Percentiles rank a stretch among this genome's conserved stretches.
phyloP scores from a whole-genome alignment of 2,329 filamentous ascomycete genomes.

The Fusarium subtropicale region DNA sequence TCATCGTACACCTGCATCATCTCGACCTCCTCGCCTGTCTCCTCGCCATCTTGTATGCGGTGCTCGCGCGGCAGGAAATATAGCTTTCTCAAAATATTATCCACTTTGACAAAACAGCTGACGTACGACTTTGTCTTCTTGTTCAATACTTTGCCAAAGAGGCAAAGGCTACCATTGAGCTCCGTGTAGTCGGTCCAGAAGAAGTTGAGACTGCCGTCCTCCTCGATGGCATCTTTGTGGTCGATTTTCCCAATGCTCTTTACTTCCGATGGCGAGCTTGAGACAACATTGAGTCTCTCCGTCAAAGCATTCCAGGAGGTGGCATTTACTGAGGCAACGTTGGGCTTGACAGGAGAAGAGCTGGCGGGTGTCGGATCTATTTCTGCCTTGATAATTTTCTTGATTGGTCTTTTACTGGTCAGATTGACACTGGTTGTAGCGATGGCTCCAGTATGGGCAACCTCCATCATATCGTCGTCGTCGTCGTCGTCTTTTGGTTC shows the following conservation, averaged over 20 bases:
- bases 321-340: constrained; percentile 75
- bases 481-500: constrained; percentile 75
- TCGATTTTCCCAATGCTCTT: constrained; percentile 82
- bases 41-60: constrained; percentile 66
- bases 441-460: constrained; percentile 79
- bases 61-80: constrained; percentile 88
- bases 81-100: constrained; percentile 92
- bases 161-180: constrained; percentile 87
- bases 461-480: constrained; percentile 87
- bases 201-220: constrained; percentile 90
- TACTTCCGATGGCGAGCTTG: constrained; percentile 74
- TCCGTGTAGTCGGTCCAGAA: constrained; percentile 99
- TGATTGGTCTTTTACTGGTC: constrained; percentile 77
- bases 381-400: constrained; percentile 76
- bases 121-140: constrained; percentile 82
- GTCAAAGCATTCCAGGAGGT: constrained; percentile 91
- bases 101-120: constrained; percentile 95
- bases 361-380: constrained; percentile 76
- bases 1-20: constrained; percentile 93
- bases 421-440: constrained; percentile 83
- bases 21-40: constrained; percentile 80
- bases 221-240: constrained; percentile 87
- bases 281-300: constrained; percentile 85
- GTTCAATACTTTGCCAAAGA: constrained; percentile 96
- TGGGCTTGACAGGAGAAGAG: constrained; percentile 77